Evolutionary conservation across 164 flowering plant genomes (phyloP).

Genomic region (Chimonanthus salicifolius): DNA sequence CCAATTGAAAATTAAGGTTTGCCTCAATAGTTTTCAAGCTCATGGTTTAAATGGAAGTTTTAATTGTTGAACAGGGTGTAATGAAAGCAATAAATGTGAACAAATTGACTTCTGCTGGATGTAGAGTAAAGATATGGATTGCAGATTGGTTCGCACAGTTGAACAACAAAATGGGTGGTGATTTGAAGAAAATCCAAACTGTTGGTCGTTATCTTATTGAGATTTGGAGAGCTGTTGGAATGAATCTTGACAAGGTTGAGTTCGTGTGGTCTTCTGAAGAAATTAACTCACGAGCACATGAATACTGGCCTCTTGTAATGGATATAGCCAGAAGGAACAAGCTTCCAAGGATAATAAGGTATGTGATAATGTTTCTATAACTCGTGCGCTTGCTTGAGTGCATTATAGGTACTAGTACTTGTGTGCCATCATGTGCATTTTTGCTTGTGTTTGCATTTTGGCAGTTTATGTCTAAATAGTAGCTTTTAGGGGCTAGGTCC

Average conservation of each 20-base stretch:
- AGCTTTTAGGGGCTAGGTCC: background rate
- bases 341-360: constrained; percentile 59
- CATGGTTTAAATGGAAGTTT: background rate
- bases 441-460: background rate
- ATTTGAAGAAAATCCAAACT: constrained; percentile 69
- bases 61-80: constrained; percentile 53
- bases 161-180: constrained; percentile 97
- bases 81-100: constrained; percentile 87
- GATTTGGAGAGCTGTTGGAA: constrained; percentile 94
- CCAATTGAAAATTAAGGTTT: background rate
- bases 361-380: background rate
- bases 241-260: constrained; percentile 80
- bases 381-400: background rate
- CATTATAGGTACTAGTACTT: background rate
- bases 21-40: background rate
- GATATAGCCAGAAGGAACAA: constrained; percentile 88
- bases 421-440: background rate
- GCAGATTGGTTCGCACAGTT: constrained; percentile 99
- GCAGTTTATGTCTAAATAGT: background rate
- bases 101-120: constrained; percentile 73
- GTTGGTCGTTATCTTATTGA: constrained; percentile 82
- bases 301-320: constrained; percentile 97
- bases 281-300: constrained; percentile 62
- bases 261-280: constrained; percentile 92
- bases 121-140: constrained; percentile 87